Base-by-base conservation (phyloP, 441 rosid species). In the Erysimum pusillum region DNA sequence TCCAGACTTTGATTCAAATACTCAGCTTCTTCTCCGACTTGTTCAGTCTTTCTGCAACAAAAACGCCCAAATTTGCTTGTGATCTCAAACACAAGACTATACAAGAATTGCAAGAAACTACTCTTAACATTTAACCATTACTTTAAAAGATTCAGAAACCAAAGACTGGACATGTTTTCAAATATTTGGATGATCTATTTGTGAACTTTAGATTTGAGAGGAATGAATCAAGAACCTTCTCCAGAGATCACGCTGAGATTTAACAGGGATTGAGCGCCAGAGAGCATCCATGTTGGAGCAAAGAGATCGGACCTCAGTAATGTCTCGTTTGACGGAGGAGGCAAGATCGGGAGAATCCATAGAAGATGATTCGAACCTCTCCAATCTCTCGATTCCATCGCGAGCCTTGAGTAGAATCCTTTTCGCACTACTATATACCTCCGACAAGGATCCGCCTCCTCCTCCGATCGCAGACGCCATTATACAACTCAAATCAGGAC, bases 181-280 rank as follows among this genome's bases (percentile, higher is more conserved):
- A 25, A 25, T 25, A 71, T 59, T 36, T 32, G 20, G 13, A 32
- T 44, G 9, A 63, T 52, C 36, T 4, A 22, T 25, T 25, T 25
- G 28, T 25, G 28, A 25, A 25, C 28, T 25, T 41, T 15, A 4
- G 53, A 42, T 17, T 8, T 1, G 6, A 52, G 59, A 39, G 54
- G 42, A 25, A 15, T 32, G 12, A 20, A 31, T 9, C 4, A 13
- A 61, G 25, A 10, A 91, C 97, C 97, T 85, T 84, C 88, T 88
- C 98, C 98, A 96, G 79, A 96, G 98, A 89, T 96, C 98, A 39
- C 98, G 98, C 31, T 93, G 97, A 4, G 98, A 85, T 75, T 90
- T 89, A 63, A 89, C 81, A 61, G 90, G 71, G 44, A 96, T 82
- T 10, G 95, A 89, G 34, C 92, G 97, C 97, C 98, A 96, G 54